Conservation (phyloP, 179 eudicot genomes). For the Kewa caespitosa region DNA sequence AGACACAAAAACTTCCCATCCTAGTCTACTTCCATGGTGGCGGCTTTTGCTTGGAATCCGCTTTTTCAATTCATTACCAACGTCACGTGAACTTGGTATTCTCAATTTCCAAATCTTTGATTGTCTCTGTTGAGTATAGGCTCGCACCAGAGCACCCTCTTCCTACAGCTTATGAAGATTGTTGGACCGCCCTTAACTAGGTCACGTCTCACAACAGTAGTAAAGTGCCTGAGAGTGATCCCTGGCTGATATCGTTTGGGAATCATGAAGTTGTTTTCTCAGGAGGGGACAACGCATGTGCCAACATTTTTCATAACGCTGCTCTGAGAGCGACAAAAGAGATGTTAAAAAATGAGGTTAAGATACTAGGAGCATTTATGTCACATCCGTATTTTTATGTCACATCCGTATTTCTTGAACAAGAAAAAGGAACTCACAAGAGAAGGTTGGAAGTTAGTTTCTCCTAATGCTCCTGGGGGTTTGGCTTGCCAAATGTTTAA, state of each 20-base stretch:
- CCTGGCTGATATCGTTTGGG: background rate
- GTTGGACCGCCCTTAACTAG: constrained; percentile 42
- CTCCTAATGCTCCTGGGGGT: constrained; percentile 37
- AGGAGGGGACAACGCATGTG: constrained; percentile 22
- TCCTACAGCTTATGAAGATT: constrained; percentile 37
- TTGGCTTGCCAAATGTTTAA: constrained; percentile 37
- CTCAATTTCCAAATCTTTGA: constrained; percentile 29
- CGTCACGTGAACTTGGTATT: constrained; percentile 32
- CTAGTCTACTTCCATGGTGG: constrained; percentile 51
- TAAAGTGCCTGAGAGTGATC: background rate
- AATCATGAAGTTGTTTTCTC: constrained; percentile 1
- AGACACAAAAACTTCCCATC: constrained; percentile 35
- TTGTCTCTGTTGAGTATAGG: constrained; percentile 46
- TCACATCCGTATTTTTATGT: too few relatives aligned
- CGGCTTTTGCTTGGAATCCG: constrained; percentile 44
- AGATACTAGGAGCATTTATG: constrained; percentile 21
- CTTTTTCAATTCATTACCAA: constrained; percentile 34
- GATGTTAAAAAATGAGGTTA: constrained; percentile 5
- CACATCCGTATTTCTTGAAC: too few relatives aligned
- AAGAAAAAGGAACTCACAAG: constrained; percentile 4
- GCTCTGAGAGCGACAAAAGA: constrained; percentile 14
- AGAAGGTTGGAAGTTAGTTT: constrained; percentile 24
- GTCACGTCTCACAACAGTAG: constrained; percentile 21
- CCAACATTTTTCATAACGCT: constrained; percentile 24
- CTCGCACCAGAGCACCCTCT: constrained; percentile 36